Base-by-base conservation (phyloP, 2,329 filamentous ascomycete genomes). In the Ophiostoma ulmi region DNA sequence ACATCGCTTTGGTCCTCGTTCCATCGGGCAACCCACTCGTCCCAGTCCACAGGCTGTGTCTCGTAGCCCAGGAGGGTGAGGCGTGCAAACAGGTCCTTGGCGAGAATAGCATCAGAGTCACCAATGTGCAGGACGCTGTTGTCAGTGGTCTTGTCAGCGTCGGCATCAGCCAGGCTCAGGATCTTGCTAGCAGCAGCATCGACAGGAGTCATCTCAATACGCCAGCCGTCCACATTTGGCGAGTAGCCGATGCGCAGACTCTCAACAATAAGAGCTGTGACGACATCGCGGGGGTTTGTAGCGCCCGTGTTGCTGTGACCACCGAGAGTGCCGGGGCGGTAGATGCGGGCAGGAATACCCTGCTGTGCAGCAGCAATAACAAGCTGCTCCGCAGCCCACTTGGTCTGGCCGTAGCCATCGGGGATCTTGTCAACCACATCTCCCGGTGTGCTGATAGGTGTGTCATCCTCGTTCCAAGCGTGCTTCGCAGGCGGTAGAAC, bases 181-280 rank as follows among this genome's bases (percentile, higher is more conserved):
- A 94, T 91, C 4, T 90, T 88, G 73, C 88, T 88, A 79, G 88
- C 91, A 72, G 93, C 90, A 75, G 92, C 93, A 78, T 94, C 91
- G 17, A 93, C 91, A 0, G 91, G 91, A 0, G 91, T 93, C 91
- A 94, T 94, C 80, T 94, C 91, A 1, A 90, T 86, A 68, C 89
- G 87, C 91, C 91, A 94, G 61, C 88, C 88, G 68, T 90, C 84
- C 4, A 93, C 88, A 69, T 91, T 84, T 0, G 91, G 91, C 1
- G 86, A 86, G 74, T 86, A 86, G 6, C 91, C 91, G 3, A 94
- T 83, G 69, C 90, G 88, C 52, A 94, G 83, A 0, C 91, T 93
- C 77, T 94, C 91, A 1, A 93, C 89, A 36, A 94, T 84, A 70
- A 94, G 78, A 0, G 91, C 91, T 69, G 90, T 92, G 65, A 94